Evolutionary conservation across 2,329 filamentous ascomycete species (phyloP).

Genomic region (Arthrobotrys pseudoclavata): DNA sequence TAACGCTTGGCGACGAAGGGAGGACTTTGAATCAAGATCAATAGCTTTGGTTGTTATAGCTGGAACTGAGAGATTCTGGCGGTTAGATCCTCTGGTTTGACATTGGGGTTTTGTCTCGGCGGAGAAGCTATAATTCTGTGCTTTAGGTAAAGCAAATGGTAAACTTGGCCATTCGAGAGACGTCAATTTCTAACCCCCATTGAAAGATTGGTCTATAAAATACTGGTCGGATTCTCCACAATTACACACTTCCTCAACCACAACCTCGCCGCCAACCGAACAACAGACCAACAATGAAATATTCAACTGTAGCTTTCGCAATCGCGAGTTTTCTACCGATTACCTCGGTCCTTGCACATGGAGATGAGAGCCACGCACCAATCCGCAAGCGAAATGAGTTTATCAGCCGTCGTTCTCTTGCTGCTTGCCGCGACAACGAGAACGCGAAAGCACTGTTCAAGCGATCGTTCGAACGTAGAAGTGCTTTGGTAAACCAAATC

Average conservation of each 20-base stretch:
- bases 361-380: constrained; percentile 47
- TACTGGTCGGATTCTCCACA: not conserved
- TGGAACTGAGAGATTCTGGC: not conserved
- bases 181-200: not conserved
- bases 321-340: constrained; percentile 31
- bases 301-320: constrained; percentile 38
- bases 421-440: constrained; percentile 51
- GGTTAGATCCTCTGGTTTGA: constrained; percentile 12
- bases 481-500: constrained; percentile 39
- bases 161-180: not conserved
- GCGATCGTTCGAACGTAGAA: constrained; percentile 46
- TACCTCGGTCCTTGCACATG: constrained; percentile 45
- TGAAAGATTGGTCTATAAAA: constrained; percentile 16
- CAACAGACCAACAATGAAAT: constrained; percentile 33
- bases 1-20: constrained; percentile 20
- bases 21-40: constrained; percentile 5
- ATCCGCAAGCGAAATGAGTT: constrained; percentile 50
- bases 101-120: constrained; percentile 1
- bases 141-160: not conserved
- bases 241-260: not conserved
- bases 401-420: constrained; percentile 52
- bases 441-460: constrained; percentile 46
- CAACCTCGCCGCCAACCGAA: not conserved
- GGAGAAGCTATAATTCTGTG: not conserved
- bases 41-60: not conserved